Base-by-base conservation (phyloP, 306 rosid species). In the Vicia villosa region DNA sequence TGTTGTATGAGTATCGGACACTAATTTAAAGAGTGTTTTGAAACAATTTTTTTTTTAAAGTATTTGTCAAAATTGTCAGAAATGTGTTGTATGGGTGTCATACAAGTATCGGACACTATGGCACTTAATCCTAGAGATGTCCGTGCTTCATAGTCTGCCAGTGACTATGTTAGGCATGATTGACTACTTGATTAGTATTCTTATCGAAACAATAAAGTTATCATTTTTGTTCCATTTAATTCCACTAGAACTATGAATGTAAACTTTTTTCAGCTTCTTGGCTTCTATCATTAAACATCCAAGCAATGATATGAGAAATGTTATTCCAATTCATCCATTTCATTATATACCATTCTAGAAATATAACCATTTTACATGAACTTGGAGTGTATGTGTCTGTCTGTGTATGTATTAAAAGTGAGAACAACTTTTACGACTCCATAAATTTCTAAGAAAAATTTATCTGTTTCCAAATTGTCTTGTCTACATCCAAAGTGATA, bases 301-400 rank as follows among this genome's bases (percentile, higher is more conserved):
- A 63, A 68, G 20, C 75, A 38, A 69, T 37, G 51, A 43, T 15
- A 9, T 54, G 74, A 17, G 24, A 69, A 69, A 55, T 14, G 22
- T 10, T 24, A 22, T 69, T 40, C 40, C 65, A 49, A 16, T 47
- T 66, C 15, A 66, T 68, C 21, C 49, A 22, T 68, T 67, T 50
- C 8, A 66, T 66, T 37, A 13, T 21, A 21, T 38, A 37, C 16
- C 52, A 52, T 51, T 70, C 43, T 58, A 1, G 34, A 14, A 9
- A 60, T 61, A 5, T 36, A 12, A 34, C 36, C 41, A 17, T 45
- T 43, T 15, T 37, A 46, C 59, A 46, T 32, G 21, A 60, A 72
- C 22, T 61, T 61, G 46, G 30, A 50, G 45, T 22, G 17, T 14
- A 47, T 62, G 69, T 20, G 12, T 30, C 45, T 32, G 40, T 24